Evolutionary conservation across 331 rosid genomes (phyloP).

Genomic region (Pyracantha coccinea): DNA sequence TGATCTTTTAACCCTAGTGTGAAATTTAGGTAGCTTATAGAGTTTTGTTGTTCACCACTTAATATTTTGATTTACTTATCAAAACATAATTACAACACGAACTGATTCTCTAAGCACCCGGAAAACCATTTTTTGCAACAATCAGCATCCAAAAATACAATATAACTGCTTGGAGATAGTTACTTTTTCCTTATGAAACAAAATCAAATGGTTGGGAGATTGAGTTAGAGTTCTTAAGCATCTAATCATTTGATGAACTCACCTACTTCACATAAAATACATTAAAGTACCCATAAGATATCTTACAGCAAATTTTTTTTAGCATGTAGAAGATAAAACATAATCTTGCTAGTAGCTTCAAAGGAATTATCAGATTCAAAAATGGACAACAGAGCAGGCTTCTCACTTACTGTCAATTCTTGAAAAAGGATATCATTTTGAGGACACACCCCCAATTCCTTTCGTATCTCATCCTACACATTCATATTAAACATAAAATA

Average conservation of each 20-base stretch:
- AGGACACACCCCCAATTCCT: conserved; percentile 91
- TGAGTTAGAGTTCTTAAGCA: background rate
- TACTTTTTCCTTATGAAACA: background rate
- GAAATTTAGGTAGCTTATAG: background rate
- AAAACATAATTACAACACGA: background rate
- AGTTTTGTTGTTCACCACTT: background rate
- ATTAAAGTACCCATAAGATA: background rate
- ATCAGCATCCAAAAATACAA: background rate
- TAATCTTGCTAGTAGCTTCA: background rate
- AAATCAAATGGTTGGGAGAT: background rate
- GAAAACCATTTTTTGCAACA: background rate
- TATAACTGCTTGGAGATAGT: background rate
- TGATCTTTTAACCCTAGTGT: background rate
- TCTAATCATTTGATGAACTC: background rate
- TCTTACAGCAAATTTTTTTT: background rate
- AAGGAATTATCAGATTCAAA: conserved; percentile 8
- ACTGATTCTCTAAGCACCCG: background rate
- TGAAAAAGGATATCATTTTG: conserved; percentile 90
- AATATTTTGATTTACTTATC: background rate
- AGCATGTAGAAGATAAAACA: background rate
- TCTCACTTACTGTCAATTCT: conserved; percentile 78
- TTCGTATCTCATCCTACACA: conserved; percentile 85
- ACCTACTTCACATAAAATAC: background rate
- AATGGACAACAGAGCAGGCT: background rate
- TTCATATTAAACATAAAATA: conserved; percentile 8